Evolutionary conservation across 2,329 filamentous ascomycete species (phyloP), one percentile per base, ranked within the genome.

Genomic region (Nannizzia gypsea): DNA sequence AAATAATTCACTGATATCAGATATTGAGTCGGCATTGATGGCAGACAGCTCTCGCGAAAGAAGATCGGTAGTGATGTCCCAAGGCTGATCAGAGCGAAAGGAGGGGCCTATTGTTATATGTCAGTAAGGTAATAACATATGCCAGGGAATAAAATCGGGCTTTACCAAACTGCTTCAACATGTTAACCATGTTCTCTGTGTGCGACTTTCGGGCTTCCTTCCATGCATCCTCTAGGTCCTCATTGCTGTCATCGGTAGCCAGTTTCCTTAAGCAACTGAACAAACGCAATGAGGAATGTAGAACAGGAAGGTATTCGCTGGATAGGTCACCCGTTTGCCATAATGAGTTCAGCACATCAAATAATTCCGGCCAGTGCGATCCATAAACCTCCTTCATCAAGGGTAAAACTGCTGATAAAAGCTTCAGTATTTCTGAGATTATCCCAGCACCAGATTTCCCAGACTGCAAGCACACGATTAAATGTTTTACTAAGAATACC

Each of bases 371-470:
- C 93, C 93, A 99, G 68, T 96, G 89, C 0, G 88, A 83, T 0
- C 92, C 93, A 67, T 96, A 96, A 0, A 96, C 84, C 54, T 90
- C 87, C 61, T 83, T 82, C 66, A 96, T 86, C 44, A 81, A 81
- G 1, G 89, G 88, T 0, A 96, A 72, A 2, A 96, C 75, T 2
- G 77, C 73, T 1, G 72, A 69, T 56, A 86, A 66, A 4, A 75
- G 70, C 61, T 73, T 74, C 46, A 76, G 64, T 1, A 73, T 70
- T 63, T 78, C 75, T 1, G 74, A 68, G 60, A 67, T 69, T 44
- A 74, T 57, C 6, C 64, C 67, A 11, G 68, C 60, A 31, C 64
- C 64, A 71, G 81, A 75, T 58, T 89, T 68, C 62, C 77, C 78
- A 66, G 84, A 77, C 13, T 85, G 80, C 0, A 91, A 75, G 83